Percentiles rank a stretch among this genome's conserved stretches.
Evolutionary conservation across 1,284 basidiomycete genomes (phyloP).

Genomic region (Pisolithus thermaeus): DNA sequence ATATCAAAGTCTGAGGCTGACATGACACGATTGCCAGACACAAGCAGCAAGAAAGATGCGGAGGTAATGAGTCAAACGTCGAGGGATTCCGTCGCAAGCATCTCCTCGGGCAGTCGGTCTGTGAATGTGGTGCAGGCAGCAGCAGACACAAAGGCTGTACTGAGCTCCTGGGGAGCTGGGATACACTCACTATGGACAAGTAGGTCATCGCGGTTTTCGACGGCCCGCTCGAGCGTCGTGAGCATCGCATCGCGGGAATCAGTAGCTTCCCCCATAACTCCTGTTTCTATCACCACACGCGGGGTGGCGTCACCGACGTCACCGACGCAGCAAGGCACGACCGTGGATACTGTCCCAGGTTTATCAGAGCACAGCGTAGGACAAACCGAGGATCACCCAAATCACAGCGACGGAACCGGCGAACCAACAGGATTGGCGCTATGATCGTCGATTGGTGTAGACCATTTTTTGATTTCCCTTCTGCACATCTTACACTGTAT

Average conservation of each 20-base stretch:
- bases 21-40: slow-evolving; percentile 18
- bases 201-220: slow-evolving; percentile 34
- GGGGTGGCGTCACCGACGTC: slow-evolving; percentile 9
- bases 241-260: slow-evolving; percentile 21
- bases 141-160: slow-evolving; percentile 31
- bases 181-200: slow-evolving; percentile 56
- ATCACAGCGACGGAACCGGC: slow-evolving; percentile 6
- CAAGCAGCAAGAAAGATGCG: slow-evolving; percentile 17
- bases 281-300: background rate
- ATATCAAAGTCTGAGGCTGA: slow-evolving; percentile 43
- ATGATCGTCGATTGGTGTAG: slow-evolving; percentile 11
- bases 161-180: slow-evolving; percentile 49
- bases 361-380: slow-evolving; percentile 18
- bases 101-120: slow-evolving; percentile 23
- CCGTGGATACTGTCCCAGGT: slow-evolving; percentile 23
- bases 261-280: slow-evolving; percentile 9
- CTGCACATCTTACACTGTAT: background rate
- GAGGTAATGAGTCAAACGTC: slow-evolving; percentile 28
- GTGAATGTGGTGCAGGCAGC: slow-evolving; percentile 29
- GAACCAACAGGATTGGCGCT: slow-evolving; percentile 26
- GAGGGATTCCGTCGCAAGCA: slow-evolving; percentile 20
- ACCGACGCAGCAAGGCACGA: slow-evolving; percentile 11
- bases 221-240: slow-evolving; percentile 23
- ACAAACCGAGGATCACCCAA: slow-evolving; percentile 3
- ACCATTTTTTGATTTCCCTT: background rate